Base-by-base conservation (phyloP, 169 alveolate genomes). In the Cryptosporidium parvum region DNA sequence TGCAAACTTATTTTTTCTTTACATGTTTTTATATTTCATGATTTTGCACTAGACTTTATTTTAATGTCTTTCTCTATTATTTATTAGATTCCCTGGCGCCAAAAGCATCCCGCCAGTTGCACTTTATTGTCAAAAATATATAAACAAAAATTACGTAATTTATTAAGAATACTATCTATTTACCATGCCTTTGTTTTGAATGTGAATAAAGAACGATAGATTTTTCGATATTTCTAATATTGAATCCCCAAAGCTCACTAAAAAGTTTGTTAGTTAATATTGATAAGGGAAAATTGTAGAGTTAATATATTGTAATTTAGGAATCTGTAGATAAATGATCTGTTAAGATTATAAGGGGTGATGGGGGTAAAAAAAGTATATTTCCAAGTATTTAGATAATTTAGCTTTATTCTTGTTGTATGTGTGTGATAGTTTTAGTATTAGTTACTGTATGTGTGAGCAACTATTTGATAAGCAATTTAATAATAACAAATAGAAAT, bases 171-270 rank as follows among this genome's bases (percentile, higher is more conserved):
- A 45, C 1, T 45, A 5, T n/a, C 37, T 59, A 80, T 42, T 29
- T 80, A n/a, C 89, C 89, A 65, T 59, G 67, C 35, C 89, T 59
- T 65, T 80, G 89, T 33, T 62, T 58, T 7, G 89, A 59, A 7
- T 62, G 0, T 48, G 89, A 80, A 45, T 80, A 80, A 4, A 59
- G 23, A 7, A 80, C 39, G 12, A 80, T 44, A 0, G 75, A 35
- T 45, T 80, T 80, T 42, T 80, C 52, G 21, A 80, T 33, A 31
- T 80, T 80, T 39, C 10, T 35, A 3, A 80, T 80, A 23, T 80
- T 51, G 51, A 59, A 80, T 6, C 89, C 89, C 89, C 89, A 80
- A 2, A 80, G 70, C 39, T 80, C 89, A 42, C 89, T 80, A 29
- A 44, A 12, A 26, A 26, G 3, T 31, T 18, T 29, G 67, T 9